phyloP scores from a whole-genome alignment of 2,329 filamentous ascomycete genomes.

The Macrophomina tecta region DNA sequence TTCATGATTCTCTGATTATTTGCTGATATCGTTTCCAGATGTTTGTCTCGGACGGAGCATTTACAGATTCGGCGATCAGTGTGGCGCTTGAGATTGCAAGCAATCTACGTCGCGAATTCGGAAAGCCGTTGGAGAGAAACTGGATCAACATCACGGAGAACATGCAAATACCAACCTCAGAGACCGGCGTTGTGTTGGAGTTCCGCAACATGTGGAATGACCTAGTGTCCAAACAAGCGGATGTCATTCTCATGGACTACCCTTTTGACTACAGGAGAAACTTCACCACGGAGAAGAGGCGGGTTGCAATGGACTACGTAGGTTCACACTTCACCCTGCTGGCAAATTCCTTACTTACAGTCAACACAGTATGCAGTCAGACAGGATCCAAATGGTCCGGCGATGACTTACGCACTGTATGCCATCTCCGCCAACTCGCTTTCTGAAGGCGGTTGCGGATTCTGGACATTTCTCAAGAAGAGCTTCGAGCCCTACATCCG shows the following conservation, averaged over 20 bases:
- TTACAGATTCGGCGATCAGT: neutral
- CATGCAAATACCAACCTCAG: constrained; percentile 24
- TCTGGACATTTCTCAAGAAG: constrained; percentile 71
- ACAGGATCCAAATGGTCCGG: constrained; percentile 71
- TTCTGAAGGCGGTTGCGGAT: constrained; percentile 70
- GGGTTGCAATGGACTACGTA: neutral
- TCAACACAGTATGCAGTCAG: constrained; percentile 57
- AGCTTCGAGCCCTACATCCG: constrained; percentile 68
- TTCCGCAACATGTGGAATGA: constrained; percentile 71
- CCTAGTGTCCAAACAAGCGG: constrained; percentile 72
- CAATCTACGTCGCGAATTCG: neutral
- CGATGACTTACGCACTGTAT: constrained; percentile 76
- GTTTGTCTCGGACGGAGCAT: neutral
- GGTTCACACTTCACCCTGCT: neutral
- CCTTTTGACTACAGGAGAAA: constrained; percentile 64
- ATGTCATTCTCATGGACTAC: constrained; percentile 71
- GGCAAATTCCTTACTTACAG: no score
- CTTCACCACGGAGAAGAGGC: neutral
- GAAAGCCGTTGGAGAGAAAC: neutral
- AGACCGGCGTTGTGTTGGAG: constrained; percentile 67
- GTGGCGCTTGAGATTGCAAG: neutral
- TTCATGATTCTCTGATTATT: constrained; percentile 38
- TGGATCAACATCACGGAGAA: constrained; percentile 1
- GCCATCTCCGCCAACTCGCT: constrained; percentile 70
- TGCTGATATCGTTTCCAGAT: constrained; percentile 48